phyloP scores from a whole-genome alignment of 2,329 filamentous ascomycete species.

The Akanthomyces muscarius region DNA sequence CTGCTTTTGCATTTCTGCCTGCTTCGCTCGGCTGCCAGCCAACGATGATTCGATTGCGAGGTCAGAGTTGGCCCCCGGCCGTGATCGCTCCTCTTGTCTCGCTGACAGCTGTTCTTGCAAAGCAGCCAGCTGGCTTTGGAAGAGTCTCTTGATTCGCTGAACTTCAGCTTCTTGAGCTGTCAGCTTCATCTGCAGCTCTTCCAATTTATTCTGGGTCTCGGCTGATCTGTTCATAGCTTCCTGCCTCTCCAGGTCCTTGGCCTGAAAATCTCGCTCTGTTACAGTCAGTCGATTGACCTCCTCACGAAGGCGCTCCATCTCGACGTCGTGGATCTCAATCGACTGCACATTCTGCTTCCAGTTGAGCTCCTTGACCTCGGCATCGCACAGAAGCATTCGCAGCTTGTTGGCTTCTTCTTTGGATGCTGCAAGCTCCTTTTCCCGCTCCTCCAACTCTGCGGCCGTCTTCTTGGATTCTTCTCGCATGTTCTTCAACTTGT shows the following conservation, averaged over 20 bases:
- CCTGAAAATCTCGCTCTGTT: slow-evolving; percentile 59
- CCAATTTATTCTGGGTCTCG: slow-evolving; percentile 54
- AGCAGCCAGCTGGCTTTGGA: slow-evolving; percentile 44
- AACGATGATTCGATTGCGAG: slow-evolving; percentile 42
- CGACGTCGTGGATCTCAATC: slow-evolving; percentile 56
- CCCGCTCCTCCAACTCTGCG: slow-evolving; percentile 52
- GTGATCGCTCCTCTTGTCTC: slow-evolving; percentile 28
- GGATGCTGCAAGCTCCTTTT: slow-evolving; percentile 54
- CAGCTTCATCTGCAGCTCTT: slow-evolving; percentile 57
- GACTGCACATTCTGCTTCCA: slow-evolving; percentile 61
- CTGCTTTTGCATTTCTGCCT: slow-evolving; percentile 51
- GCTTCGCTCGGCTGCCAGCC: slow-evolving; percentile 49
- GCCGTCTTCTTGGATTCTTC: slow-evolving; percentile 67
- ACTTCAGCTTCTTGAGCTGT: slow-evolving; percentile 46
- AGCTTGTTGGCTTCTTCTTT: slow-evolving; percentile 61
- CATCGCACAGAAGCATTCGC: slow-evolving; percentile 60
- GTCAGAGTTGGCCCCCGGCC: slow-evolving; percentile 29
- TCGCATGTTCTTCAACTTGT: slow-evolving; percentile 61
- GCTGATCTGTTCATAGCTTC: slow-evolving; percentile 54
- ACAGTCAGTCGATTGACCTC: slow-evolving; percentile 59
- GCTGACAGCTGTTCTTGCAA: slow-evolving; percentile 45
- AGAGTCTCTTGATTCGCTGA: slow-evolving; percentile 38
- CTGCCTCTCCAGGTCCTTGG: slow-evolving; percentile 58
- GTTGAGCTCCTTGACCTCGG: slow-evolving; percentile 64
- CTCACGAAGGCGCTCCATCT: slow-evolving; percentile 55